These are phyloP conservation scores for Taiwanofungus camphoratus DNA, from an alignment of 1,284 basidiomycete species.

Conservation along the genomic window DNA sequence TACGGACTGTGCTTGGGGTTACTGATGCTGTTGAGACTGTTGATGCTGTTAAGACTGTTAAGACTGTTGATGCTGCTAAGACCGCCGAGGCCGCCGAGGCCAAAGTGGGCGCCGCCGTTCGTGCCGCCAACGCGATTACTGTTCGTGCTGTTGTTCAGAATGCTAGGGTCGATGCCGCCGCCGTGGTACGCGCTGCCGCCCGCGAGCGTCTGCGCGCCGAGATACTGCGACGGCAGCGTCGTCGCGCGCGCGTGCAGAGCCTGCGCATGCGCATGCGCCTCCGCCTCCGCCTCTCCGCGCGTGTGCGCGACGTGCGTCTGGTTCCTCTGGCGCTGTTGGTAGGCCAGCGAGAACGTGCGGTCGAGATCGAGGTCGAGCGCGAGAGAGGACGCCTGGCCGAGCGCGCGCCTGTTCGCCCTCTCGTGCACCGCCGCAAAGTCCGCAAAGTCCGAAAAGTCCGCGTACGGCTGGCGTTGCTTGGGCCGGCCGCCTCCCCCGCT, in stretches of 20 bases:
- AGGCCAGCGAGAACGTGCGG: slow-evolving; percentile 10
- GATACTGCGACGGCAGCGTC: slow-evolving; percentile 24
- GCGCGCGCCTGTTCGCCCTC: not conserved
- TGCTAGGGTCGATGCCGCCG: slow-evolving; percentile 9
- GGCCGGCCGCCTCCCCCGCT: slow-evolving; percentile 8
- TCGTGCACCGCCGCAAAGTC: not conserved
- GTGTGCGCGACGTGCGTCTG: slow-evolving; percentile 22
- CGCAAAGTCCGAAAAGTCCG: not conserved
- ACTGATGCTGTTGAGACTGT: slow-evolving; percentile 5
- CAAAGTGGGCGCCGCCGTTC: slow-evolving; percentile 9
- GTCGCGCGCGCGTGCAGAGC: slow-evolving; percentile 22
- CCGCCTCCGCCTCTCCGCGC: slow-evolving; percentile 13
- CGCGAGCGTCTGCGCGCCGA: slow-evolving; percentile 9
- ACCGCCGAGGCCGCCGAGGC: slow-evolving; percentile 12
- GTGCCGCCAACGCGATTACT: not conserved
- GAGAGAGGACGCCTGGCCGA: not conserved
- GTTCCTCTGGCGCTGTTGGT: slow-evolving; percentile 23
- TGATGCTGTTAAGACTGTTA: slow-evolving; percentile 5
- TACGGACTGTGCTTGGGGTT: slow-evolving; percentile 5
- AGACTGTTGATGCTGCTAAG: slow-evolving; percentile 3
- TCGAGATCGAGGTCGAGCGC: slow-evolving; percentile 12
- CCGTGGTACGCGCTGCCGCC: too few species aligned
- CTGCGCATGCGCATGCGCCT: slow-evolving; percentile 13
- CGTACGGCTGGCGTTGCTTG: slow-evolving; percentile 4
- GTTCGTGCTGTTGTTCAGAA: slow-evolving; percentile 9